Base-by-base conservation (phyloP, 2,329 filamentous ascomycete species). In the Aspergillus aculeatinus region DNA sequence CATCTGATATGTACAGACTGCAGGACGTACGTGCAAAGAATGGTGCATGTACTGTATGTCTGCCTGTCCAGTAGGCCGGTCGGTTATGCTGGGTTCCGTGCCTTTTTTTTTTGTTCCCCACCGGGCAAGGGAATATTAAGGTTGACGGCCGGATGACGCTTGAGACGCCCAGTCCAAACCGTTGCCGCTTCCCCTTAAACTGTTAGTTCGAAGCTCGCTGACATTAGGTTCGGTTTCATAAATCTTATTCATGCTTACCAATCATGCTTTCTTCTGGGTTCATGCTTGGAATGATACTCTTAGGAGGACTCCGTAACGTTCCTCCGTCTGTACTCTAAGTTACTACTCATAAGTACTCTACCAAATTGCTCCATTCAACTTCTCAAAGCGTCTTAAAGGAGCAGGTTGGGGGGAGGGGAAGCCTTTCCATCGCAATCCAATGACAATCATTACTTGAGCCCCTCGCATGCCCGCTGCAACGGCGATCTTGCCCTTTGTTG, bases 381-480 rank as follows among this genome's bases (percentile, higher is more conserved):
- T 35, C 10, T 35, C 14, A 12, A 12, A 35, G 33, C 11, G 11
- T 35, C 14, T 35, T 35, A 3, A 19, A 44, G 39, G 3, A 44
- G 39, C n/a, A 12, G 16, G 39, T 7, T 21, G 1, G 21, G 21
- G 39, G 39, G 16, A 16, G 6, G 16, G 39, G 6, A 7, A 19
- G 16, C 27, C 27, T 29, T 10, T 44, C 2, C 39, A 44, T 44
- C 12, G 29, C 33, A 16, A 23, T 58, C 57, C 57, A 58, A 58
- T 58, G 50, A 48, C 47, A 25, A 47, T 55, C 29, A 29, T 19
- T 55, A 27, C 10, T 33, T 33, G 27, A 19, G 42, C 42, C 53
- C 52, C 53, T 55, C 47, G 53, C 51, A 42, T 42, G 35, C 21
- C 31, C 29, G 51, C 51, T 27, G 35, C 51, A 53, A 44, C 35